These are phyloP conservation scores for Geotrichum carabidarum DNA, from an alignment of 1,139 yeast species.

Conservation along the genomic window DNA sequence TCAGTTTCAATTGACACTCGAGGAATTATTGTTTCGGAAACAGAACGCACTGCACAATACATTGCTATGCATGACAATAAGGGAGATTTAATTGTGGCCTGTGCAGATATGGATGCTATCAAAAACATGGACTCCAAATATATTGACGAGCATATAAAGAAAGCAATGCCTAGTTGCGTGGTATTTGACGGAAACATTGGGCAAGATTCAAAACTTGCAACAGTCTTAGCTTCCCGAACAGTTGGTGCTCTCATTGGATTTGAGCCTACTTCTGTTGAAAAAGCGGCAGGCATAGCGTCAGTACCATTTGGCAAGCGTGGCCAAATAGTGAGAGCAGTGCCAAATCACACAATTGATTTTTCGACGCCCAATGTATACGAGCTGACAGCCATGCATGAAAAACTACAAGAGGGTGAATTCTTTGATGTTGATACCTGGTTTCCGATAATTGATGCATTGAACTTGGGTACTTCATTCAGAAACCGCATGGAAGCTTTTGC, in stretches of 20 bases:
- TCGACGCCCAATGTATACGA: conserved; percentile 70
- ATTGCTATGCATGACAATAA: conserved; percentile 56
- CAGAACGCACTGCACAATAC: conserved; percentile 59
- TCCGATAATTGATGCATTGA: conserved; percentile 59
- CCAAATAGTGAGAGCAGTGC: conserved; percentile 29
- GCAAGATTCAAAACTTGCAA: conserved; percentile 38
- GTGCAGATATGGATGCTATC: conserved; percentile 76
- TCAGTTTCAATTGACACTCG: conserved; percentile 38
- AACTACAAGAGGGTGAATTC: conserved; percentile 46
- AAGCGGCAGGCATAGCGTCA: conserved; percentile 42
- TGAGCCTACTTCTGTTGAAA: conserved; percentile 74
- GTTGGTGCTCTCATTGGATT: conserved; percentile 43
- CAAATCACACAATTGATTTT: conserved; percentile 41
- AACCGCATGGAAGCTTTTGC: conserved; percentile 39
- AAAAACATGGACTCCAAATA: conserved; percentile 47
- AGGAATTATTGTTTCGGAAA: conserved; percentile 39
- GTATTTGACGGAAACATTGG: conserved; percentile 70
- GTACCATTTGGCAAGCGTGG: conserved; percentile 21
- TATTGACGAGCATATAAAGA: conserved; percentile 35
- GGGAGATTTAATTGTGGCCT: conserved; percentile 69
- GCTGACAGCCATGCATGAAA: conserved; percentile 49
- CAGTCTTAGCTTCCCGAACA: conserved; percentile 35
- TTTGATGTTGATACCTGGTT: conserved; percentile 73
- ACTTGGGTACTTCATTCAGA: conserved; percentile 47
- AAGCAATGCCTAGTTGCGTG: conserved; percentile 40